Evolutionary conservation across 2,329 filamentous ascomycete genomes (phyloP).

Genomic region (Penicillium brasilianum): DNA sequence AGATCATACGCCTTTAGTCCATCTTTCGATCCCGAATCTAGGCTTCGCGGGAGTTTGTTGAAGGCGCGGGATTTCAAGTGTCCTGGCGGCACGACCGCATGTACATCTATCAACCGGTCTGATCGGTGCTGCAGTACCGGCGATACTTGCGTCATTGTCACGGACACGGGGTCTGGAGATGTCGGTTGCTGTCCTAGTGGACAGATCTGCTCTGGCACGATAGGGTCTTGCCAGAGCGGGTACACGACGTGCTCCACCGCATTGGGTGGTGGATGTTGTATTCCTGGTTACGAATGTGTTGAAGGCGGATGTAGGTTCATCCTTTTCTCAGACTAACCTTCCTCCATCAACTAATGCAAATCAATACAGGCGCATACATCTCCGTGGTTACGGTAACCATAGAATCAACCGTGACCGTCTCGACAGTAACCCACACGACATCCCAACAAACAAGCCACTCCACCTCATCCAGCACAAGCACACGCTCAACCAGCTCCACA

Average conservation of each 20-base stretch:
- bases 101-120: constrained; percentile 60
- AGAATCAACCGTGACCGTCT: constrained; percentile 38
- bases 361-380: constrained; percentile 39
- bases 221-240: constrained; percentile 58
- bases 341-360: neutral
- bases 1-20: constrained; percentile 20
- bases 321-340: too few species aligned
- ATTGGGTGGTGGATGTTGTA: constrained; percentile 65
- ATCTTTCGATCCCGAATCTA: neutral
- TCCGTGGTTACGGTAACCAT: constrained; percentile 44
- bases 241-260: constrained; percentile 61
- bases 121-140: constrained; percentile 63
- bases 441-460: constrained; percentile 31
- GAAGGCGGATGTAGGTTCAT: constrained; percentile 58
- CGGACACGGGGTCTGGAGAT: constrained; percentile 59
- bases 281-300: constrained; percentile 64
- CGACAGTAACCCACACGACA: constrained; percentile 40
- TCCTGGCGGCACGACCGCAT: constrained; percentile 59
- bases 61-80: constrained; percentile 59
- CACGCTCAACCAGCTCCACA: neutral
- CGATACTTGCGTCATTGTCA: constrained; percentile 59
- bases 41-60: constrained; percentile 1
- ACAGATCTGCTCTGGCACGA: constrained; percentile 55
- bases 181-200: constrained; percentile 66
- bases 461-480: constrained; percentile 13